Evolutionary conservation across 192 early-diverging fungal genomes (phyloP), one percentile per base, ranked within the genome.

Genomic region (Backusella liffmaniae): DNA sequence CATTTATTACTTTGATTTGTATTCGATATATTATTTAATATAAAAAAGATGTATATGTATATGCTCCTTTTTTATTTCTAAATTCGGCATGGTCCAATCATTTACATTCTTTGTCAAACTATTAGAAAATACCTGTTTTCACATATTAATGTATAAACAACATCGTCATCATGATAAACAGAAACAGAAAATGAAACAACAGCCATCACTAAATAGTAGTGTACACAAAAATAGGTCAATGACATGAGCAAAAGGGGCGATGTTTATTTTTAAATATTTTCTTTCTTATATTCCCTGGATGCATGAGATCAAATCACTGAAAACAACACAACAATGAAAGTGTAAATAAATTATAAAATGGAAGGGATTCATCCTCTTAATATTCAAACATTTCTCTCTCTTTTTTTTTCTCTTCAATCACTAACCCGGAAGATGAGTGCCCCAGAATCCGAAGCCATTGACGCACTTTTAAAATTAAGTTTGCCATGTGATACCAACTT

Each of bases 391-490:
- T 49, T 6, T 18, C 3, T 49, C 53, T 56, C 8, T 21, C n/a
- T 26, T 12, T 3, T 59, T 29, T 62, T 29, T 5, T 56, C 53
- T 56, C 21, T 21, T 56, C 53, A n/a, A 56, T 56, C 3, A 13
- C 8, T 26, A 1, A 1, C 2, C n/a, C 26, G 26, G 8, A 26
- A 62, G 7, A 62, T 62, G 56, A 23, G 23, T 8, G 23, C 26
- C 23, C 8, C 4, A 12, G 56, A 62, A 29, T 29, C 56, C 26
- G 56, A 62, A 29, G 56, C 56, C 4, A 62, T 62, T 62, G 56
- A 62, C 56, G 56, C 56, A 26, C 56, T 62, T 62, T 26, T 62
- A 62, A 62, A 62, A 62, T 29, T 62, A 26, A 29, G 56, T 62
- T 62, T 62, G 4, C 56, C 56, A 62, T 29, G 56, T 62, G 56